These are phyloP conservation scores for Auricularia sp. DNA, from an alignment of 768 basidiomycete species.

Conservation along the genomic window DNA sequence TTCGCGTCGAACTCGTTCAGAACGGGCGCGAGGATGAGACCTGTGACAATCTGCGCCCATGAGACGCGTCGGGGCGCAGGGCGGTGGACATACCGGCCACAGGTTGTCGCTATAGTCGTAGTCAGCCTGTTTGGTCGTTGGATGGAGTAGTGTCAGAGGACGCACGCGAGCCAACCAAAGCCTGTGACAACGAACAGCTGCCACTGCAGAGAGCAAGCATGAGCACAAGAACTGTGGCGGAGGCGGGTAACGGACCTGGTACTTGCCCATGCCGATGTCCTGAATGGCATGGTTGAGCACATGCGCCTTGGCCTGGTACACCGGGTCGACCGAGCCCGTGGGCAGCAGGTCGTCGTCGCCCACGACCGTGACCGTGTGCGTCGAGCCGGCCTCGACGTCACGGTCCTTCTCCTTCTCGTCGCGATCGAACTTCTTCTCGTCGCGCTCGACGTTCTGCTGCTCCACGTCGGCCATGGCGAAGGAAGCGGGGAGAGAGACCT, in stretches of 20 bases:
- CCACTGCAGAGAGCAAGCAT: slow-evolving; percentile 30
- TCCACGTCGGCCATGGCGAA: too few species aligned
- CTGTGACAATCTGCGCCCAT: slow-evolving; percentile 42
- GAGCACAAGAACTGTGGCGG: neutral
- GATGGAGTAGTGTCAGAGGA: slow-evolving; percentile 7
- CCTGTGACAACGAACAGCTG: slow-evolving; percentile 55
- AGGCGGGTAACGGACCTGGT: slow-evolving; percentile 33
- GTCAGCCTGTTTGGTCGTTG: neutral
- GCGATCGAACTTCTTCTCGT: too few species aligned
- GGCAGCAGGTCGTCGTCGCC: slow-evolving; percentile 18
- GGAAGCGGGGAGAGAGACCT: too few species aligned
- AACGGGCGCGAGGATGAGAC: slow-evolving; percentile 53
- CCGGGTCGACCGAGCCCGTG: slow-evolving; percentile 35
- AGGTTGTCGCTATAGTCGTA: slow-evolving; percentile 44
- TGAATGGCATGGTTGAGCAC: slow-evolving; percentile 52
- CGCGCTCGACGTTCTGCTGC: too few species aligned
- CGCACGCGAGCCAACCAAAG: slow-evolving; percentile 70
- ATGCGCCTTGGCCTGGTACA: slow-evolving; percentile 48
- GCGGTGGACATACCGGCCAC: slow-evolving; percentile 46
- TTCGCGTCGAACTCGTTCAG: slow-evolving; percentile 54
- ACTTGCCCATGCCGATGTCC: slow-evolving; percentile 62
- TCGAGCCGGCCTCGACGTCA: too few species aligned
- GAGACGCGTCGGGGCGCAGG: neutral
- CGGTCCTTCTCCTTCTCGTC: too few species aligned
- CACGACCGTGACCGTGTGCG: too few species aligned